Conservation (phyloP, 2,329 filamentous ascomycete genomes). For the Coniosporium tulheliwenetii region DNA sequence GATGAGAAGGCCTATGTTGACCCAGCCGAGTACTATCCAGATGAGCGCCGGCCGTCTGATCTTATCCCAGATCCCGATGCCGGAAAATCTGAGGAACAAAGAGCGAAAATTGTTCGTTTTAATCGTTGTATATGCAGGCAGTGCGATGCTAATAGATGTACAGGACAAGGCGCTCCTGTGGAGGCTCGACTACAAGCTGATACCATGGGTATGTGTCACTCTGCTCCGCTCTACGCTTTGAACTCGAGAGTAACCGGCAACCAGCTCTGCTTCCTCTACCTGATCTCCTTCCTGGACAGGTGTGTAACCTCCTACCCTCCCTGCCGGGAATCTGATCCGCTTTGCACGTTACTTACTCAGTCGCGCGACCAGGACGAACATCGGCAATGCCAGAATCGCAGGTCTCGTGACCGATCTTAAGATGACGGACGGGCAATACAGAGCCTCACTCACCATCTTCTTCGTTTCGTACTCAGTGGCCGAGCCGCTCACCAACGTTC, state of each 20-base stretch:
- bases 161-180: conserved; percentile 47
- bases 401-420: conserved; percentile 42
- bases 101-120: conserved; percentile 40
- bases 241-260: conserved; percentile 1
- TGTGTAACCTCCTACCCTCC: conserved; percentile 9
- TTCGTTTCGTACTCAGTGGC: conserved; percentile 75
- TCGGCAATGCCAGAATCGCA: conserved; percentile 55
- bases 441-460: conserved; percentile 64
- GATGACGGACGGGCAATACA: conserved; percentile 53
- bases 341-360: conserved; percentile 10
- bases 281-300: conserved; percentile 21
- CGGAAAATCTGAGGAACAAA: conserved; percentile 47
- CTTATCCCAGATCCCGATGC: conserved; percentile 42
- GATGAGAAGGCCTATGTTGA: too few relatives aligned
- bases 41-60: not conserved
- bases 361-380: conserved; percentile 43
- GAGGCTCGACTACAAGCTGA: conserved; percentile 45
- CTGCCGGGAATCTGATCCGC: conserved; percentile 1
- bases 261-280: conserved; percentile 41
- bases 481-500: conserved; percentile 62
- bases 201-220: conserved; percentile 35
- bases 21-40: too few relatives aligned
- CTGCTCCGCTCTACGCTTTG: not conserved
- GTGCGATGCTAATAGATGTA: not conserved
- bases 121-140: not conserved